Conservation (phyloP, 1,284 basidiomycete species). For the Coniferiporia weirii region DNA sequence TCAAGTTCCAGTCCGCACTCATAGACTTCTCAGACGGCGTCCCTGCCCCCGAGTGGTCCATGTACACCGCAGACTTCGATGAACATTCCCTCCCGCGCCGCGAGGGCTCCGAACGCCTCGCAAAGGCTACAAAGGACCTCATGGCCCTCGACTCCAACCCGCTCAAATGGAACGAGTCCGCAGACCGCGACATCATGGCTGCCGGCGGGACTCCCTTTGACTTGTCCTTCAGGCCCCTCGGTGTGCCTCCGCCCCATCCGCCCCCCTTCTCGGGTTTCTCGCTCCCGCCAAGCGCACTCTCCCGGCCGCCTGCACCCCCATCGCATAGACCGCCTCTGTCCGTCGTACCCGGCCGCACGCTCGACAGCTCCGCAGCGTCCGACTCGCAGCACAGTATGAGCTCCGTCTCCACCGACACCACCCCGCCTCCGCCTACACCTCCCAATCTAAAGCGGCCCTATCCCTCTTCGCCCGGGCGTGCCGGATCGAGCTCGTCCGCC, state of each 20-base stretch:
- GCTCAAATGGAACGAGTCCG: conserved; percentile 23
- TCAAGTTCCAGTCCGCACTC: conserved; percentile 49
- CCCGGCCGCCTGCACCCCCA: not conserved
- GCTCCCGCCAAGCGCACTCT: no score
- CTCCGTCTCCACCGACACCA: conserved; percentile 14
- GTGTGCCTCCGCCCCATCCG: not conserved
- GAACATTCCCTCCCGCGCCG: conserved; percentile 22
- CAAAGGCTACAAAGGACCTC: conserved; percentile 69
- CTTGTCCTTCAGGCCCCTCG: not conserved
- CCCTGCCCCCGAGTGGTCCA: conserved; percentile 31
- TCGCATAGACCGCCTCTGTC: conserved; percentile 4
- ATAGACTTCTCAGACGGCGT: conserved; percentile 37
- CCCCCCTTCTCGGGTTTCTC: no score
- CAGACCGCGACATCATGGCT: conserved; percentile 15
- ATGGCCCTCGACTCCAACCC: conserved; percentile 49
- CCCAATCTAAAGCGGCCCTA: conserved; percentile 22
- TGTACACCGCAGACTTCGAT: conserved; percentile 28
- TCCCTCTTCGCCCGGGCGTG: conserved; percentile 9
- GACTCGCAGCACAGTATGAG: conserved; percentile 13
- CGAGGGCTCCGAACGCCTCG: conserved; percentile 49
- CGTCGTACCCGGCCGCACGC: conserved; percentile 11
- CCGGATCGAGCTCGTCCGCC: not conserved
- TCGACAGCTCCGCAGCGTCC: conserved; percentile 11
- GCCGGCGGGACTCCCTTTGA: not conserved
- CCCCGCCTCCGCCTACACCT: conserved; percentile 15